phyloP scores from a whole-genome alignment of 2,329 filamentous ascomycete species.

The Penicillium sp. region DNA sequence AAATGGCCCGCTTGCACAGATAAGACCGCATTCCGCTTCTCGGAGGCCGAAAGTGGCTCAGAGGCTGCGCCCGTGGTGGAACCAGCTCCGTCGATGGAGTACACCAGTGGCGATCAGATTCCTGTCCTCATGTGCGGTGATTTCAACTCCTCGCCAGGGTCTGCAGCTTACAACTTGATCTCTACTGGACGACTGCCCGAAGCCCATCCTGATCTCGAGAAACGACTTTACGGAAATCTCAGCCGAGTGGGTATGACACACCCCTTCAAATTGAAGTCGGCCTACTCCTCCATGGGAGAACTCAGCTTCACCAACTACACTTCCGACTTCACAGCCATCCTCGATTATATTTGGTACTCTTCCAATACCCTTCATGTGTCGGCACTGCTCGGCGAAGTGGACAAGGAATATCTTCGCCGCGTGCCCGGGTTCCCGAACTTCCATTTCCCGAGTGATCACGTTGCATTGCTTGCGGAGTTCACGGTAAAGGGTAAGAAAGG shows the following conservation, averaged over 20 bases:
- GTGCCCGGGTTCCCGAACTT: constrained; percentile 92
- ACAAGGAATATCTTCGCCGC: constrained; percentile 77
- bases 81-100: constrained; percentile 80
- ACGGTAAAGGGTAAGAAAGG: constrained; percentile 85
- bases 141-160: constrained; percentile 87
- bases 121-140: constrained; percentile 90
- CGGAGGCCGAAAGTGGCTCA: constrained; percentile 50
- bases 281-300: constrained; percentile 81
- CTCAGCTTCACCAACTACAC: constrained; percentile 96
- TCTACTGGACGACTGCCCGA: constrained; percentile 74
- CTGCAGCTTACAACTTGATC: constrained; percentile 88
- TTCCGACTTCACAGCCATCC: constrained; percentile 83
- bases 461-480: constrained; percentile 86
- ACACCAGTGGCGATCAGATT: constrained; percentile 80
- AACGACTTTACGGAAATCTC: constrained; percentile 87
- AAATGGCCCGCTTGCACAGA: constrained; percentile 78
- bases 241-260: constrained; percentile 90
- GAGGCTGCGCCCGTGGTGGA: constrained; percentile 51
- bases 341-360: constrained; percentile 98
- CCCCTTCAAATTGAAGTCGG: constrained; percentile 88
- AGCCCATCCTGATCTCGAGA: constrained; percentile 75
- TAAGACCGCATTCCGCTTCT: constrained; percentile 59
- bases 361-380: constrained; percentile 84
- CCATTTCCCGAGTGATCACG: constrained; percentile 90
- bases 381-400: constrained; percentile 79